These are phyloP conservation scores for Parasarocladium wereldwijsianum DNA, from an alignment of 2,329 filamentous ascomycete genomes.

Conservation along the genomic window DNA sequence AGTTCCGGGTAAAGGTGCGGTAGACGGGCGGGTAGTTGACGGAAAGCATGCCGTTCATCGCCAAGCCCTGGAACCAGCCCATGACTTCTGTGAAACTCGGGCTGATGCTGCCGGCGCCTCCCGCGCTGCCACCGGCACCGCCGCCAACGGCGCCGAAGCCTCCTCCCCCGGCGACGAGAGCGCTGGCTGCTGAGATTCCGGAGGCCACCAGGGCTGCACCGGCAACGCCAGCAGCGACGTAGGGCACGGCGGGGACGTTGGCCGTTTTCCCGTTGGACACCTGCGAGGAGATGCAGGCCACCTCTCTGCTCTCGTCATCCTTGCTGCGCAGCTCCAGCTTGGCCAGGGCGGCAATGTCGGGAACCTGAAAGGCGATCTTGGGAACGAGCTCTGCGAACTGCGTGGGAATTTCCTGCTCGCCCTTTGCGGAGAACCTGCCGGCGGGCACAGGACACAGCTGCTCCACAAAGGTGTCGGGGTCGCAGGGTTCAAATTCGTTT, in stretches of 20 bases:
- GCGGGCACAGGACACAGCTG: constrained; percentile 75
- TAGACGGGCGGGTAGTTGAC: constrained; percentile 81
- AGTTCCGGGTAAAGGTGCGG: constrained; percentile 81
- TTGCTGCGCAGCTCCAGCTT: constrained; percentile 58
- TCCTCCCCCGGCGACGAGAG: constrained; percentile 40
- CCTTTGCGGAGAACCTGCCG: constrained; percentile 59
- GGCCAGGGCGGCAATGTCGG: constrained; percentile 77
- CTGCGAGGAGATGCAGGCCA: constrained; percentile 71
- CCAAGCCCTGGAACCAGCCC: constrained; percentile 84
- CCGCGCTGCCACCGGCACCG: constrained; percentile 25
- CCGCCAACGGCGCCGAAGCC: constrained; percentile 25
- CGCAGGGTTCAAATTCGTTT: constrained; percentile 74
- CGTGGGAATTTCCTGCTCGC: constrained; percentile 55
- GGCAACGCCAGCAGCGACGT: constrained; percentile 70
- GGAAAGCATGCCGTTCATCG: constrained; percentile 91
- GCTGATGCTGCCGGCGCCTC: constrained; percentile 51
- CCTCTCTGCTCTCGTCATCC: constrained; percentile 40
- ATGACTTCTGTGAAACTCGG: constrained; percentile 78
- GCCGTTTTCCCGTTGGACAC: constrained; percentile 82
- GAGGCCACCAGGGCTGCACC: constrained; percentile 67
- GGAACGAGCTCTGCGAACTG: constrained; percentile 65
- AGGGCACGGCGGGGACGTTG: constrained; percentile 60
- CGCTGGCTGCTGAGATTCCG: constrained; percentile 54
- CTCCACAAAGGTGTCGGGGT: constrained; percentile 45
- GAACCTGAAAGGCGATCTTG: constrained; percentile 75